Base-by-base conservation (phyloP, 768 basidiomycete species). In the Boletus rubropictus region DNA sequence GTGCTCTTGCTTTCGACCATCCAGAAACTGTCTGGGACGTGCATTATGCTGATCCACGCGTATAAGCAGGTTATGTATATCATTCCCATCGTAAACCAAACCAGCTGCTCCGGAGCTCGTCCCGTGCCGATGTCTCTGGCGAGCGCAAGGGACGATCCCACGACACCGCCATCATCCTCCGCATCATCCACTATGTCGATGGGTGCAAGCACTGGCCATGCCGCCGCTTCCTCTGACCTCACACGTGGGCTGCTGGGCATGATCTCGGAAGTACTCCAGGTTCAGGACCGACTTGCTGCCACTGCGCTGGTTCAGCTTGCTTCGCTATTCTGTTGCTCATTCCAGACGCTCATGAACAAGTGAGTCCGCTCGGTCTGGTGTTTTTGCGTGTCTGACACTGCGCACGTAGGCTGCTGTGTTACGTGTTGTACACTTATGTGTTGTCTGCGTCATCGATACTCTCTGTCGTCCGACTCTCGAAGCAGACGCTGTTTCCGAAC, bases 401-500 rank as follows among this genome's bases (percentile, higher is more conserved):
- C 9, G 10, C n/a, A 11, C 44, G 22, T 50, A 86, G 87, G 42
- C 72, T 92, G 51, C 69, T 94, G 22, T 83, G 82, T 0, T 78
- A 86, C 59, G 57, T 89, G 40, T 68, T 96, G 39, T 72, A 75
- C 51, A 71, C 70, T 0, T 66, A 75, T 17, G 67, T 86, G 46
- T 70, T 79, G 21, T 75, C 80, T 1, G 70, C 79, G 5, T 50
- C 70, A 5, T 75, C 77, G 41, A 62, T 89, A 21, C 72, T 84
- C 17, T 71, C 70, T 27, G 62, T 77, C 22, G 70, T 82, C 31
- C 76, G 79, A 31, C 59, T 74, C 5, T 68, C 81, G 12, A 89
- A 88, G 56, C 75, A 75, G 8, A 76, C 84, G 7, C 72, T 98
- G 22, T 98, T 95, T 61, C 94, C 95, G 4, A 82, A 82, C 51